Percentiles rank a stretch among this genome's conserved stretches.
Evolutionary conservation across 1,139 yeast species (phyloP).

Genomic region (Yamadazyma atmosphaerica): DNA sequence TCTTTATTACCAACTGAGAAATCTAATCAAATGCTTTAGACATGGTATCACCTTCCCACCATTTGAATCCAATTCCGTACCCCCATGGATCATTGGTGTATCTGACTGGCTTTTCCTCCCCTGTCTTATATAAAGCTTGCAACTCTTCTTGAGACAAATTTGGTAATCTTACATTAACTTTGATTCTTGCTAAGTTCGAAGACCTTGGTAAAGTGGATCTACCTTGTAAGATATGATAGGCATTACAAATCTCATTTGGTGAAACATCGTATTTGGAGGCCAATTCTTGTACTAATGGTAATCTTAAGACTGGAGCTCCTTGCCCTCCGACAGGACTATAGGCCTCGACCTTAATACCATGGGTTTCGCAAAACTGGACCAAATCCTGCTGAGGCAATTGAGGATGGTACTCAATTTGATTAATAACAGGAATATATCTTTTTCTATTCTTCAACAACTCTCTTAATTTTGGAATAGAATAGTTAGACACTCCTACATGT

Average conservation of each 20-base stretch:
- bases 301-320: constrained; percentile 40
- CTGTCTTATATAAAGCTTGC: constrained; percentile 39
- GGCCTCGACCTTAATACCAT: constrained; percentile 59
- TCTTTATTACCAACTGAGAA: not conserved
- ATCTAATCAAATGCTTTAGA: constrained; percentile 1
- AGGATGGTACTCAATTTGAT: constrained; percentile 50
- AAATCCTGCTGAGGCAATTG: constrained; percentile 43
- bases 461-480: constrained; percentile 34
- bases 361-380: constrained; percentile 33
- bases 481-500: constrained; percentile 48
- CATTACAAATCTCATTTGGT: constrained; percentile 35
- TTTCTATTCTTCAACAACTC: constrained; percentile 33
- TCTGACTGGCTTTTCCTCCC: constrained; percentile 42
- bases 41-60: constrained; percentile 32
- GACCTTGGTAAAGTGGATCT: constrained; percentile 37
- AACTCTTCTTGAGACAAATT: constrained; percentile 46
- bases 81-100: constrained; percentile 40
- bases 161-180: constrained; percentile 31
- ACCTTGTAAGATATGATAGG: constrained; percentile 38
- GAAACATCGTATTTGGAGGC: constrained; percentile 34
- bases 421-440: constrained; percentile 31
- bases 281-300: constrained; percentile 43
- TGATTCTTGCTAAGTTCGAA: constrained; percentile 38
- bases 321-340: constrained; percentile 78
- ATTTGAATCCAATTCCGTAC: constrained; percentile 35